A percentile compares a stretch with the other conserved stretches of the same genome.
phyloP scores from a whole-genome alignment of 148 eudicot species.

The Cornus florida region DNA sequence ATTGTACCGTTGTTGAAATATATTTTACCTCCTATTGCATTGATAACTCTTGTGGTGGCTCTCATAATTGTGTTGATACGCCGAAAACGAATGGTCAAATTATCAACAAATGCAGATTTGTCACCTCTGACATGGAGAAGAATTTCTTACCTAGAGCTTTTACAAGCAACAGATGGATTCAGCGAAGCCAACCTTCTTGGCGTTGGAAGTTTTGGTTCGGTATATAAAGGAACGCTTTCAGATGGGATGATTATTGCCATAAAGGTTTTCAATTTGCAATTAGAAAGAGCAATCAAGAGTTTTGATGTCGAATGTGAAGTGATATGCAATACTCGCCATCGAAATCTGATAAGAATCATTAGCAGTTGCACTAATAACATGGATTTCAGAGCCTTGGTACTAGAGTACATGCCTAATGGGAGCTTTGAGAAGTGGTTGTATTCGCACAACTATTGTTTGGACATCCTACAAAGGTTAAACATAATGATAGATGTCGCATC shows the following conservation, averaged over 20 bases:
- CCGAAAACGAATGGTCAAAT: not conserved
- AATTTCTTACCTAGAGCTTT: constrained; percentile 21
- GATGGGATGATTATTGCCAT: constrained; percentile 24
- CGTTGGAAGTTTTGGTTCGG: constrained; percentile 19
- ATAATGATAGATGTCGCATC: constrained; percentile 24
- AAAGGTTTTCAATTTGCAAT: constrained; percentile 22
- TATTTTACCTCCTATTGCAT: constrained; percentile 9
- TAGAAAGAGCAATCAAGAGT: constrained; percentile 15
- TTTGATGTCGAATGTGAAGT: constrained; percentile 25
- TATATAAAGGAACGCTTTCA: constrained; percentile 21
- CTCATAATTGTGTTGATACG: not conserved
- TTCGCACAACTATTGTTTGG: constrained; percentile 17
- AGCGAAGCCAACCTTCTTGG: constrained; percentile 24
- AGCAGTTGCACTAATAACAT: constrained; percentile 16
- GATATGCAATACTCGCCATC: constrained; percentile 16
- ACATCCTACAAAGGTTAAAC: constrained; percentile 15
- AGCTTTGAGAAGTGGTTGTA: constrained; percentile 32
- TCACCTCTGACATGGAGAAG: constrained; percentile 9
- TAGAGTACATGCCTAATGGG: constrained; percentile 38
- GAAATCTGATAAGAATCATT: constrained; percentile 26
- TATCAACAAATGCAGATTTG: not conserved
- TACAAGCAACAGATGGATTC: constrained; percentile 21
- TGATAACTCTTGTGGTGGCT: not conserved
- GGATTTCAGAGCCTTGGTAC: constrained; percentile 26
- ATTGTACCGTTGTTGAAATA: constrained; percentile 11